phyloP scores from a whole-genome alignment of 306 rosid species.

The Sicyos edulis region DNA sequence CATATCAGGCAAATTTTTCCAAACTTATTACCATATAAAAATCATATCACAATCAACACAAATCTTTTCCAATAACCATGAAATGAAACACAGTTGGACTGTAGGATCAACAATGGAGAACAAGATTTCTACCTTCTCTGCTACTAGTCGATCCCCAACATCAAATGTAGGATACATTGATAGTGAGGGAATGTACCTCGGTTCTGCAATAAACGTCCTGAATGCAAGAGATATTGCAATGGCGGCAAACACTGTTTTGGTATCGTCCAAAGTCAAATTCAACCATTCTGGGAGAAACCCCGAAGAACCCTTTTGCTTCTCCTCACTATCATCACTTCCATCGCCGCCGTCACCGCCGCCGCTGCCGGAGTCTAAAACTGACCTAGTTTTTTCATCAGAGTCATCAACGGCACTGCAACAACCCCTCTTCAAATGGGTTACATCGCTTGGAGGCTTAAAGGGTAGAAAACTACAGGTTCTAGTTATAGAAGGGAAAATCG shows the following conservation, averaged over 20 bases:
- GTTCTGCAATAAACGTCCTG: slow-evolving; percentile 85
- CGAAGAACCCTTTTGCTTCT: slow-evolving; percentile 42
- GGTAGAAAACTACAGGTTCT: slow-evolving; percentile 16
- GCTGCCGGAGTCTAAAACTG: slow-evolving; percentile 30
- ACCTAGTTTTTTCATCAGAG: slow-evolving; percentile 41
- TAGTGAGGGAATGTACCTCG: slow-evolving; percentile 95
- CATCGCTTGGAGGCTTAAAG: slow-evolving; percentile 19
- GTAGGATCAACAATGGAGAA: slow-evolving; percentile 5
- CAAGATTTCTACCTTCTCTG: slow-evolving; percentile 64
- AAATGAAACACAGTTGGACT: neutral
- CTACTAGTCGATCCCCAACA: slow-evolving; percentile 95
- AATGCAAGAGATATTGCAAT: slow-evolving; percentile 54
- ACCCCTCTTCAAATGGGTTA: slow-evolving; percentile 29
- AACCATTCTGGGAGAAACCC: slow-evolving; percentile 60
- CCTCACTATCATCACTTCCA: slow-evolving; percentile 35
- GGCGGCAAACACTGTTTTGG: slow-evolving; percentile 76
- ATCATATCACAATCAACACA: neutral
- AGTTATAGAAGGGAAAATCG: neutral
- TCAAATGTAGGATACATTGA: slow-evolving; percentile 99
- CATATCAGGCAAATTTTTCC: neutral
- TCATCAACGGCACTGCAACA: slow-evolving; percentile 42
- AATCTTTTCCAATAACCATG: neutral
- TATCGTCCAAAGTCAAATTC: slow-evolving; percentile 71
- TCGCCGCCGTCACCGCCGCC: slow-evolving; percentile 41
- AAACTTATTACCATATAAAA: neutral